These are phyloP conservation scores for Dovyalis caffra DNA, from an alignment of 345 rosid genomes.

Conservation along the genomic window DNA sequence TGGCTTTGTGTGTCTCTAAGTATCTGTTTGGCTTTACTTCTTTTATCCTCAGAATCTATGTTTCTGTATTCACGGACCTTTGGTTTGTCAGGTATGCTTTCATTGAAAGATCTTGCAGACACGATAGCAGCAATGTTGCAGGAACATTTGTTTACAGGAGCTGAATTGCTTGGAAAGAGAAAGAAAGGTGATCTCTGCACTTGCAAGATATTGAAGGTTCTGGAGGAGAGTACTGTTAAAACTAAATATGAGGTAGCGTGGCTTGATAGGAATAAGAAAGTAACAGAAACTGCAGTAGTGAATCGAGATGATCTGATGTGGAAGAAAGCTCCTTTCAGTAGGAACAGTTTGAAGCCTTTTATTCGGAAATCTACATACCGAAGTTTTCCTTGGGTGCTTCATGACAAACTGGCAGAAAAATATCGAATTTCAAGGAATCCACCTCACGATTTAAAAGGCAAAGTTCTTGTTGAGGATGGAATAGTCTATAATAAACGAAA, in stretches of 20 bases:
- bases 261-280: conserved; percentile 61
- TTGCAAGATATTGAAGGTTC: conserved; percentile 62
- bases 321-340: conserved; percentile 75
- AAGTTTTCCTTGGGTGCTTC: conserved; percentile 85
- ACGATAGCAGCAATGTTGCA: conserved; percentile 56
- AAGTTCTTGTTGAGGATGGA: conserved; percentile 60
- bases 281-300: conserved; percentile 45
- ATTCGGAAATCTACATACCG: conserved; percentile 88
- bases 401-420: conserved; percentile 57
- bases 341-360: conserved; percentile 79
- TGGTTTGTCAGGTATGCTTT: conserved; percentile 64
- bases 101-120: conserved; percentile 87
- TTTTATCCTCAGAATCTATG: background rate
- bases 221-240: conserved; percentile 38
- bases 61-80: background rate
- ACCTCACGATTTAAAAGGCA: conserved; percentile 61
- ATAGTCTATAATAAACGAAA: conserved; percentile 39
- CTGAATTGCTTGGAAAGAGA: conserved; percentile 54
- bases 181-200: conserved; percentile 50
- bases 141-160: conserved; percentile 56
- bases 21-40: background rate
- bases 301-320: conserved; percentile 56
- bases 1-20: background rate
- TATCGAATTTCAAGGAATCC: conserved; percentile 63
- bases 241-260: conserved; percentile 63